Evolutionary conservation across 805 yeast genomes (phyloP), one percentile per base, ranked within the genome.

Genomic region (Metschnikowia koreensis): DNA sequence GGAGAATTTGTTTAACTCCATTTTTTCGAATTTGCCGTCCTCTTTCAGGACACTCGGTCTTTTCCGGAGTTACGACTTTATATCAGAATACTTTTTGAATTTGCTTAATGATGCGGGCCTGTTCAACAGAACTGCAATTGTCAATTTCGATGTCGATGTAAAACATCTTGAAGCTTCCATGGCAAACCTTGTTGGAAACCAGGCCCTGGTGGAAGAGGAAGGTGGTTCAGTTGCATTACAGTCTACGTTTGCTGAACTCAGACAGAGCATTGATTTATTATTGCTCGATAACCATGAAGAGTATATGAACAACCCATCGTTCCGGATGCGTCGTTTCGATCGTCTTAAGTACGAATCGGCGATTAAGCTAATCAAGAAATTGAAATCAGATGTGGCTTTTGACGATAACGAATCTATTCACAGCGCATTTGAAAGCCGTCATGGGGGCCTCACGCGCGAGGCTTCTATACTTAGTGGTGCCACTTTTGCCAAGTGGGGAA

Each of bases 31-130:
- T 53, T 74, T 94, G 44, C 97, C 98, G 0, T 78, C 79, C 42
- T 80, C 87, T 6, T 84, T 93, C 51, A 81, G 88, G 59, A 84
- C 93, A 3, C 71, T 91, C 53, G 81, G 96, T n/a, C 79, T 92
- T 54, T 84, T 90, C 58, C 81, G 96, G 63, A 90, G 93, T 28
- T 89, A 89, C 65, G 98, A 92, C 70, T 84, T 87, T 57, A 79
- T 94, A 53, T 84, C 96, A 0, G 81, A 84, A 39, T 81, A 84
- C 55, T 81, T 93, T 65, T 73, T 87, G 55, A 76, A 78, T 41
- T 74, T 84, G 8, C 73, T 92, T 53, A 73, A 82, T 42, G 77
- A 79, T 16, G 80, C 83, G 1, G 79, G 77, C 1, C 66, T 74
- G 2, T 83, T 82, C 58, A 83, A 90, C 17, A 73, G 75, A 22